A percentile compares a stretch with the other conserved stretches of the same genome.
Conservation (phyloP, 257 asterid genomes). For the Scutellaria barbata region DNA sequence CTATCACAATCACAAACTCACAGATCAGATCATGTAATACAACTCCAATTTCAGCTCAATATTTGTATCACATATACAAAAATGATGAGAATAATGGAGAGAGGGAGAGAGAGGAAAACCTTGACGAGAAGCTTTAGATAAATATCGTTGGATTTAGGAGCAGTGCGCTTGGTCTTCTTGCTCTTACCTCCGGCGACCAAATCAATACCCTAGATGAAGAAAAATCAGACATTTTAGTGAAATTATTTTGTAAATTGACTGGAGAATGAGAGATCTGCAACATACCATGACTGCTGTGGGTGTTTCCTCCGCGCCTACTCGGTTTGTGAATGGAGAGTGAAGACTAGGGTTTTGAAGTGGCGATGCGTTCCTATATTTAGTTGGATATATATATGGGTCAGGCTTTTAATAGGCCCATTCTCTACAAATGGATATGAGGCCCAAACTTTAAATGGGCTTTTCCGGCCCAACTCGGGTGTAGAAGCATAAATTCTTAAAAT, state of each 20-base stretch:
- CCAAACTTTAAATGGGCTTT: background rate
- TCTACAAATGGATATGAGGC: background rate
- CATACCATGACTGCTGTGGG: constrained; percentile 46
- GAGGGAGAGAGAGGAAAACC: constrained; percentile 35
- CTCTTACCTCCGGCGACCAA: constrained; percentile 89
- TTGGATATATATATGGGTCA: constrained; percentile 12
- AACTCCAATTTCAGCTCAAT: background rate
- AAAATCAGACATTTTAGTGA: background rate
- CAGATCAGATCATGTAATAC: background rate
- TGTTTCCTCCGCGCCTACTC: constrained; percentile 37
- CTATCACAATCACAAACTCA: constrained; percentile 37
- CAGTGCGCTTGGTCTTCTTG: constrained; percentile 84
- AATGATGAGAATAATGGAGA: background rate
- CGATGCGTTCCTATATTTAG: background rate
- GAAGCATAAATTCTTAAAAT: no score
- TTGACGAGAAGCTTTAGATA: constrained; percentile 80
- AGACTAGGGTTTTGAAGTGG: constrained; percentile 41
- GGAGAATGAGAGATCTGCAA: background rate
- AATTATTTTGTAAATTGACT: background rate
- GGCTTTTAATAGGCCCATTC: constrained; percentile 21
- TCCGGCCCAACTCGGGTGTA: background rate
- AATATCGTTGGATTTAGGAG: constrained; percentile 79
- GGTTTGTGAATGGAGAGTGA: background rate
- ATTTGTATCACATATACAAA: no score
- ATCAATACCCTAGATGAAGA: constrained; percentile 73